A percentile compares a stretch with the other conserved stretches of the same genome.
Conservation (phyloP, 2,329 filamentous ascomycete species). For the Penicillium verrucosum region DNA sequence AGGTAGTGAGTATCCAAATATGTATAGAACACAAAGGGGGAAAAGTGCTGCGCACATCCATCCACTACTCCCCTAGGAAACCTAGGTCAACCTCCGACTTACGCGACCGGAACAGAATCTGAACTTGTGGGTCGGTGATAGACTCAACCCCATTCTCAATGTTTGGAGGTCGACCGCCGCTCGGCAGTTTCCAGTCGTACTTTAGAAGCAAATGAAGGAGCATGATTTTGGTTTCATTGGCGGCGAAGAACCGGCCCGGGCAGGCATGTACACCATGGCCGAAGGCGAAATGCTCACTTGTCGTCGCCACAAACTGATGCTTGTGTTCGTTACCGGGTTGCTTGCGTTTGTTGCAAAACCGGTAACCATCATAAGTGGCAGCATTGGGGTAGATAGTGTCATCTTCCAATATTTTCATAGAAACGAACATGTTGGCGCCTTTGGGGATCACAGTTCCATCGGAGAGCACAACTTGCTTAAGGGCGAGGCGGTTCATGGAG, state of each 20-base stretch:
- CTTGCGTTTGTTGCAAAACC: conserved; percentile 33
- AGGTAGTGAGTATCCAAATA: neutral
- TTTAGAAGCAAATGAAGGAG: conserved; percentile 51
- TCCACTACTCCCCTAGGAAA: conserved; percentile 17
- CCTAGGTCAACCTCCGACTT: conserved; percentile 26
- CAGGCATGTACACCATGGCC: conserved; percentile 41
- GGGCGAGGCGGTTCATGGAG: conserved; percentile 26
- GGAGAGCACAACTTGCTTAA: conserved; percentile 25
- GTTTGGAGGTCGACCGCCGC: conserved; percentile 38
- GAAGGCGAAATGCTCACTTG: conserved; percentile 32
- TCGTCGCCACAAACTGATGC: conserved; percentile 32
- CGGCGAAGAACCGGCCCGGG: conserved; percentile 56
- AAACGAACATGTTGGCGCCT: conserved; percentile 25
- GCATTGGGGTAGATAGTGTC: conserved; percentile 28
- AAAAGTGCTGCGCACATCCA: neutral
- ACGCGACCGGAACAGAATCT: conserved; percentile 27
- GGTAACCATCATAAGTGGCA: conserved; percentile 32
- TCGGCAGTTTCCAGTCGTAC: conserved; percentile 51
- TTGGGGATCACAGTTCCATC: conserved; percentile 32
- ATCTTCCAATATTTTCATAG: conserved; percentile 25
- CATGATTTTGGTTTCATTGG: conserved; percentile 56
- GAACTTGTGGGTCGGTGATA: conserved; percentile 31
- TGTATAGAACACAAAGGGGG: neutral
- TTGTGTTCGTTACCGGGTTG: conserved; percentile 30
- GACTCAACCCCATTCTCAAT: conserved; percentile 48